Conservation (phyloP, 2,329 filamentous ascomycete genomes). For the Aspergillus fumigatiaffinis region DNA sequence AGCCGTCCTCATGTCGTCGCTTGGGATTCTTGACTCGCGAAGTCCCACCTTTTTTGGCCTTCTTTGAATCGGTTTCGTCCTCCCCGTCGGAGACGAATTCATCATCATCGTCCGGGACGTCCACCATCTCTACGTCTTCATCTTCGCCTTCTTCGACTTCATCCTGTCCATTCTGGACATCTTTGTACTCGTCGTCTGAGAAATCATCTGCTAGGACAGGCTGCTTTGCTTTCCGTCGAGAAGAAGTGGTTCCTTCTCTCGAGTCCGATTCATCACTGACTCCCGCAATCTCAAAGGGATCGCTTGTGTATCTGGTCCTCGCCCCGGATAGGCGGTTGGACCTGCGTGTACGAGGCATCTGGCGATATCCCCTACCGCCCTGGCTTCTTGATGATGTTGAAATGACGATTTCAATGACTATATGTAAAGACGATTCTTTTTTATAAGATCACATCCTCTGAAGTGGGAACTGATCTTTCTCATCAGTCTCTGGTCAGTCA, state of each 20-base stretch:
- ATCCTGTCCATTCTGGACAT: conserved; percentile 17
- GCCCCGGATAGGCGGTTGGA: conserved; percentile 31
- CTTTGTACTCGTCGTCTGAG: conserved; percentile 35
- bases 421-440: not conserved
- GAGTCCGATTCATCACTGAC: conserved; percentile 27
- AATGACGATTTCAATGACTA: not conserved
- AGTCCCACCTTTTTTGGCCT: conserved; percentile 6
- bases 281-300: conserved; percentile 32
- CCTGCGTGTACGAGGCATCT: conserved; percentile 29
- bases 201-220: conserved; percentile 16
- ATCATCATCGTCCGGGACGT: not conserved
- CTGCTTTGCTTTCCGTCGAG: conserved; percentile 15
- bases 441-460: not conserved
- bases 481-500: not conserved
- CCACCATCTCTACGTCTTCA: not conserved
- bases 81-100: conserved; percentile 6
- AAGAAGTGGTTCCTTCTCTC: not conserved
- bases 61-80: not conserved
- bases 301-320: conserved; percentile 32
- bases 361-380: not conserved
- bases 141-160: conserved; percentile 17
- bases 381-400: not conserved
- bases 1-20: conserved; percentile 18
- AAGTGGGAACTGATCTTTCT: not conserved
- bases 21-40: conserved; percentile 6